These are phyloP conservation scores for Mimosa pudica DNA, from an alignment of 306 rosid genomes.

Conservation along the genomic window DNA sequence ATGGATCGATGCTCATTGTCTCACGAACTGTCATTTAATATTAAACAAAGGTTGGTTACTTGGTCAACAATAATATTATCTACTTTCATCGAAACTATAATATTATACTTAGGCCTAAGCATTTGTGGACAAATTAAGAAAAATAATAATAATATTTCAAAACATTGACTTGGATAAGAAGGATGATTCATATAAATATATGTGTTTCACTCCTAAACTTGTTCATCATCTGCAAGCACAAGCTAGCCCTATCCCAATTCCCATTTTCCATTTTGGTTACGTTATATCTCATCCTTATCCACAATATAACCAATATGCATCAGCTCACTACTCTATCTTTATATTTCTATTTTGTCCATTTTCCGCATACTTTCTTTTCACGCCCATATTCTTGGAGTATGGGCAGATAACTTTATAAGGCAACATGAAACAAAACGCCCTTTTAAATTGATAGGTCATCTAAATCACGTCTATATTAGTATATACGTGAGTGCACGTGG, in stretches of 20 bases:
- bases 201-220: neutral
- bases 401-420: neutral
- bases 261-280: neutral
- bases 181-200: neutral
- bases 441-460: no score
- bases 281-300: neutral
- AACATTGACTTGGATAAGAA: neutral
- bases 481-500: neutral
- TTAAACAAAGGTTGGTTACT: neutral
- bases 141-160: no score
- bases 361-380: neutral
- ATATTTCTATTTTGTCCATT: no score
- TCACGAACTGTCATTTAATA: no score
- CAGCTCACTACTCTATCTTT: neutral
- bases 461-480: no score
- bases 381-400: neutral
- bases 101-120: neutral
- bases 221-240: neutral
- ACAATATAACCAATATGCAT: neutral
- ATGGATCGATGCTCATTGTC: no score
- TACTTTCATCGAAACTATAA: no score
- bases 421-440: no score
- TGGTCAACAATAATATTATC: neutral
- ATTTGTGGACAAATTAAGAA: neutral
- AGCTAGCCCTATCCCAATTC: neutral